These are phyloP conservation scores for Fallopia convolvulus DNA, from an alignment of 148 eudicot genomes.

Conservation along the genomic window DNA sequence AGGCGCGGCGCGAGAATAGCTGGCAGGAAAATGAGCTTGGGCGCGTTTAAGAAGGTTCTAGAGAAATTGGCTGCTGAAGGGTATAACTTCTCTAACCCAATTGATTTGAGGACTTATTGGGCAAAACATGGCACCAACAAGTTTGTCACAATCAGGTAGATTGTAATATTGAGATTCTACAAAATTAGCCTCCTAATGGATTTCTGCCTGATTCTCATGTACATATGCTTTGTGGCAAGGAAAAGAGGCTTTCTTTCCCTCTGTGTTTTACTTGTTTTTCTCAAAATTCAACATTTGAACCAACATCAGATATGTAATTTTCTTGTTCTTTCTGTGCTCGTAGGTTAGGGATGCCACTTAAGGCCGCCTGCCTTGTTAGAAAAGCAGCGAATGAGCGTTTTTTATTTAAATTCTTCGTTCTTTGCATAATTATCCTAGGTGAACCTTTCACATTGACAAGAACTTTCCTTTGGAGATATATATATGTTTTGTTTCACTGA, in stretches of 20 bases:
- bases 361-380: slow-evolving; percentile 31
- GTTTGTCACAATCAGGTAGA: slow-evolving; percentile 48
- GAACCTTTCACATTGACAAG: slow-evolving; percentile 25
- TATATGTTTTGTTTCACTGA: neutral
- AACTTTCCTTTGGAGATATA: slow-evolving; percentile 18
- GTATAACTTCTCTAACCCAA: slow-evolving; percentile 38
- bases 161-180: slow-evolving; percentile 26
- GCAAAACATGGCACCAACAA: slow-evolving; percentile 49
- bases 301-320: slow-evolving; percentile 30
- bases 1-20: slow-evolving; percentile 49
- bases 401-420: slow-evolving; percentile 29
- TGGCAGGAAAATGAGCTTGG: slow-evolving; percentile 47
- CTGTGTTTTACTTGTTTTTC: slow-evolving; percentile 22
- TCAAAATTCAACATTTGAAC: slow-evolving; percentile 24
- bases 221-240: slow-evolving; percentile 32
- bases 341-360: slow-evolving; percentile 34
- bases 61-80: slow-evolving; percentile 51
- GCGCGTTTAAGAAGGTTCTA: slow-evolving; percentile 43
- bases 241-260: slow-evolving; percentile 24
- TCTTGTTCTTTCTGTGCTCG: slow-evolving; percentile 22
- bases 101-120: slow-evolving; percentile 46
- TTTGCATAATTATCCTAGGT: slow-evolving; percentile 30
- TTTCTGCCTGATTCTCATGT: slow-evolving; percentile 42
- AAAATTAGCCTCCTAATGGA: slow-evolving; percentile 21
- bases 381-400: slow-evolving; percentile 26